Base-by-base conservation (phyloP, 2,329 filamentous ascomycete species). In the Teratosphaeria viscida region DNA sequence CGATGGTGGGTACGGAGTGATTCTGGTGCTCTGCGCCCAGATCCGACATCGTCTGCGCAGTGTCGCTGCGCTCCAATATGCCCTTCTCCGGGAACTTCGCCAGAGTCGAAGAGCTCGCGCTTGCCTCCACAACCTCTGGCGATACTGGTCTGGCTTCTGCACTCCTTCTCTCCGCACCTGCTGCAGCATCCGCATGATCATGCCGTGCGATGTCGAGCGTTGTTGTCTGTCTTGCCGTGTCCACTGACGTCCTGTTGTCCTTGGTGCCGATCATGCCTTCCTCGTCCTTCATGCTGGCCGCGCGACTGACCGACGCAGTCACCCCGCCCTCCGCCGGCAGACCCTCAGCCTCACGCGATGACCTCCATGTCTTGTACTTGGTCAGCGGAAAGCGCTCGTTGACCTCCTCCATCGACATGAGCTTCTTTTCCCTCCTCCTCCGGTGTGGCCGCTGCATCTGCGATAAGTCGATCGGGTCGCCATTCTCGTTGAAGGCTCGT, bases 331-430 rank as follows among this genome's bases (percentile, higher is more conserved):
- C 83, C 10, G 90, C 88, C 3, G 92, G 86, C 54, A 97, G 78
- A 7, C 92, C 94, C 72, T 95, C 85, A 60, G 87, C 84, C 59
- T 91, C 91, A 61, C 92, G 86, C 59, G 85, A 85, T 6, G 89
- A 86, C 61, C 94, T 88, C 92, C 94, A 99, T 57, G 82, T 84
- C 78, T 99, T 97, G 82, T 99, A 99, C 75, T 97, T 97, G 67
- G 85, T 86, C 77, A 96, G 85, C 0, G 94, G 92, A 69, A 99
- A 99, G 67, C 95, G 90, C 66, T 95, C 91, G 72, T 99, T 97
- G 63, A 99, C 94, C 76, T 99, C 94, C 63, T 99, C 94, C 86
- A 97, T 96, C 2, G 89, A 89, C 94, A 99, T 97, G 66, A 99
- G 76, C 74, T 96, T 99, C 85, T 99, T 99, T 75, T 99, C 94